Conservation (phyloP, 306 rosid genomes). For the Echinosophora koreensis region DNA sequence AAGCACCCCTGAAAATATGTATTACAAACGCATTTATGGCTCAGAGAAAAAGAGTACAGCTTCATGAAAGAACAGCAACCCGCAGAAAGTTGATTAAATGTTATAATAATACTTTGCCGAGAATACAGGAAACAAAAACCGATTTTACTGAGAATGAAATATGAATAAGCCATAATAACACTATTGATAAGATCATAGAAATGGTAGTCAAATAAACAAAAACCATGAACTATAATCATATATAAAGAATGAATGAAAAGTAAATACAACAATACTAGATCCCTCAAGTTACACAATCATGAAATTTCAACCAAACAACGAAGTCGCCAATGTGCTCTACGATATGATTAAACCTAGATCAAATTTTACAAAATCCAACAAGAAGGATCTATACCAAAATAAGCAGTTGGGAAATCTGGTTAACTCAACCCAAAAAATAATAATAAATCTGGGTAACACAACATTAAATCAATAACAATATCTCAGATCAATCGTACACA, state of each 20-base stretch:
- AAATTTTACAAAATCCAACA: slow-evolving; percentile 20
- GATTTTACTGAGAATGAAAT: slow-evolving; percentile 13
- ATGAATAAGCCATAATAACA: not conserved
- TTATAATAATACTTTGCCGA: slow-evolving; percentile 17
- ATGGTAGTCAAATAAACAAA: not conserved
- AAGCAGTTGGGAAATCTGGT: slow-evolving; percentile 15
- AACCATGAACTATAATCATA: not conserved
- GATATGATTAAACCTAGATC: slow-evolving; percentile 21
- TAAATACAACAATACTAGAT: not conserved
- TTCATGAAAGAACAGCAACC: slow-evolving; percentile 38
- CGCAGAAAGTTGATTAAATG: slow-evolving; percentile 10
- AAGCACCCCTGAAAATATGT: slow-evolving; percentile 78
- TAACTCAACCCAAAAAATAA: slow-evolving; percentile 31
- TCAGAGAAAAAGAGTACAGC: slow-evolving; percentile 11
- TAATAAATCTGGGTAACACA: slow-evolving; percentile 26
- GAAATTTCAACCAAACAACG: not conserved
- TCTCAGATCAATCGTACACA: slow-evolving; percentile 29
- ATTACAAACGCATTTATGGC: slow-evolving; percentile 47
- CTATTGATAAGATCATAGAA: not conserved
- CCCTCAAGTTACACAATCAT: not conserved
- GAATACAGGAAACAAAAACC: not conserved
- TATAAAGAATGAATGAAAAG: slow-evolving; percentile 7
- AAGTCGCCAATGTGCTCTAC: slow-evolving; percentile 18
- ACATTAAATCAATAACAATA: slow-evolving; percentile 28
- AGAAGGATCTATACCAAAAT: slow-evolving; percentile 10